phyloP scores from a whole-genome alignment of 2,329 filamentous ascomycete species.

The Elsinoe perseae region DNA sequence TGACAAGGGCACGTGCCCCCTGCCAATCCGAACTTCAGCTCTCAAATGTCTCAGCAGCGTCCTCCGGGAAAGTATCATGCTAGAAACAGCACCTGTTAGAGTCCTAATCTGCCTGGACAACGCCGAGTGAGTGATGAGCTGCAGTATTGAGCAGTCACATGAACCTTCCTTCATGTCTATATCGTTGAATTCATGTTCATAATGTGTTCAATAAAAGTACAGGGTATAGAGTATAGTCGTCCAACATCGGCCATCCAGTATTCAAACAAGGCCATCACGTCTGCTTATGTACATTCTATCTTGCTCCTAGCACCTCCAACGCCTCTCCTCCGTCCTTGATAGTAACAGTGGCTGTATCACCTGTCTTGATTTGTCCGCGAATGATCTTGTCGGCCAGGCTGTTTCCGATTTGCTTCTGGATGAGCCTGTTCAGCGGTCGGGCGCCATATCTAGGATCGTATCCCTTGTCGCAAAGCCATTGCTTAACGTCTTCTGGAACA shows the following conservation, averaged over 20 bases:
- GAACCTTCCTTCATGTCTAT: too few relatives aligned
- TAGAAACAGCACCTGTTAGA: neutral
- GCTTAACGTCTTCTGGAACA: slow-evolving; percentile 63
- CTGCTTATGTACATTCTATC: neutral
- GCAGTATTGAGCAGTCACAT: too few relatives aligned
- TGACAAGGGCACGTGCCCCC: neutral
- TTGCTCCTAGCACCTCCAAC: slow-evolving; percentile 25
- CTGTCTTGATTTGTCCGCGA: slow-evolving; percentile 67
- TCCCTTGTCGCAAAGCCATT: slow-evolving; percentile 81
- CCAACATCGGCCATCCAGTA: neutral
- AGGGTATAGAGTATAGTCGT: neutral
- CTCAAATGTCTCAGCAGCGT: neutral
- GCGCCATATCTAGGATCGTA: slow-evolving; percentile 92
- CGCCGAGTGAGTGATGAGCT: too few relatives aligned
- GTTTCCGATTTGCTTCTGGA: slow-evolving; percentile 84
- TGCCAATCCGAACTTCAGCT: neutral
- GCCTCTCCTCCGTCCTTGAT: slow-evolving; percentile 52
- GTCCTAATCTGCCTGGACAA: too few relatives aligned
- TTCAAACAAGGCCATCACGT: neutral
- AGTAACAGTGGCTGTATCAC: slow-evolving; percentile 63
- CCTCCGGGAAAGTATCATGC: neutral
- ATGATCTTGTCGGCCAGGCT: slow-evolving; percentile 87
- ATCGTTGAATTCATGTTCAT: neutral
- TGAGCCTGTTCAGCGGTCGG: slow-evolving; percentile 80
- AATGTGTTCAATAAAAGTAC: neutral